Base-by-base conservation (phyloP, 371 early-diverging fungal genomes). In the Apophysomyces variabilis region DNA sequence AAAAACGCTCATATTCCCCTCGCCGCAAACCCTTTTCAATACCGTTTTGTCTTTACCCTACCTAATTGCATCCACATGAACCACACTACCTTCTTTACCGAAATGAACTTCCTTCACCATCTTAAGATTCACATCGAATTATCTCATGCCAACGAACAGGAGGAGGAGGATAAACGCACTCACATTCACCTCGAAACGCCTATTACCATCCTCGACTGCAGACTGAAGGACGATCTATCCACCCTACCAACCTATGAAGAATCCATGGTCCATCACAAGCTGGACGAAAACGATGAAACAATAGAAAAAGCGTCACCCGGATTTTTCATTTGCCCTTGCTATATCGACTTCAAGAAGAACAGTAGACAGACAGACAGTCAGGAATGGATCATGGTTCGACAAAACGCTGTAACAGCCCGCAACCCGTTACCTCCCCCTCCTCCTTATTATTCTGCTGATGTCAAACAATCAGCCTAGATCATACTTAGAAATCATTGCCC, bases 1-100 rank as follows among this genome's bases (percentile, higher is more conserved):
- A 79, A 82, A 59, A 79, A 82, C 44, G 82, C 79, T 8, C 76
- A 77, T 54, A 74, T 82, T n/a, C 69, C 82, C 3, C 45, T 82
- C 0, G n/a, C 63, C 1, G 66, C 62, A 43, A 71, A 46, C 1
- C 78, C 79, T 0, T 82, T 82, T 57, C 76, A 77, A 41, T 78
- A 79, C 50, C 76, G 71, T 3, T 78, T 77, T 60, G 56, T 79
- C 12, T 74, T 82, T 38, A 75, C 74, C 0, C 54, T 82, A 38
- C 82, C 82, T 11, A 82, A 82, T 45, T 82, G 82, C 18, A 43
- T 75, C 35, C 66, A 75, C 18, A 60, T 79, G 26, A 82, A 82
- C 43, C 82, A 82, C 43, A 75, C 82, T 0, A 82, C 77, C 13
- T 69, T 66, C 44, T 77, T 61, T 39, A 64, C 65, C 36, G 79